phyloP scores from a whole-genome alignment of 495 filamentous ascomycete species.

The Lentithecium fluviatile region DNA sequence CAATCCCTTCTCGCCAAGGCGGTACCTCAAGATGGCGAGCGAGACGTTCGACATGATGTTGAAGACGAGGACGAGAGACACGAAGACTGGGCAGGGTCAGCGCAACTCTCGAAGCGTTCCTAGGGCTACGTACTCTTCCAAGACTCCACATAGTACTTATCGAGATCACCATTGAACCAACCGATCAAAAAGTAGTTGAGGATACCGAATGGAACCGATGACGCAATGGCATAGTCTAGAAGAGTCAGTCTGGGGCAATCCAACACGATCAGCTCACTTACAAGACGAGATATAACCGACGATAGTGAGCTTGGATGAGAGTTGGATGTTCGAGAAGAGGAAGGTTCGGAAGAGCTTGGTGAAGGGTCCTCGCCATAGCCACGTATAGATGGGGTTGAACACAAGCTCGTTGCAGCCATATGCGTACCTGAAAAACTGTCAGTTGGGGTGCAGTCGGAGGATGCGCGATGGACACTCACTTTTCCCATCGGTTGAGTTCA shows the following conservation, averaged over 20 bases:
- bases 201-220: slow-evolving; percentile 73
- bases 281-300: slow-evolving; percentile 78
- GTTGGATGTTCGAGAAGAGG: slow-evolving; percentile 69
- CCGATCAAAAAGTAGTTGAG: slow-evolving; percentile 72
- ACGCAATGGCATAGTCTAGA: slow-evolving; percentile 69
- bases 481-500: slow-evolving; percentile 50
- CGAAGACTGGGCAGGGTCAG: slow-evolving; percentile 30
- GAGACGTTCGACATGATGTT: slow-evolving; percentile 51
- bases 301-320: slow-evolving; percentile 78
- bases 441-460: neutral
- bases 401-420: slow-evolving; percentile 47
- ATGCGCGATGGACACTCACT: slow-evolving; percentile 17
- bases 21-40: slow-evolving; percentile 51
- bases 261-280: neutral
- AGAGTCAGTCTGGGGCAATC: neutral
- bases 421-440: slow-evolving; percentile 34
- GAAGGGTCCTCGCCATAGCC: slow-evolving; percentile 62
- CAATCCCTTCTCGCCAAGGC: slow-evolving; percentile 44
- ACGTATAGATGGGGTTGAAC: slow-evolving; percentile 59
- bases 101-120: too few species aligned
- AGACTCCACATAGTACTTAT: slow-evolving; percentile 51
- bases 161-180: slow-evolving; percentile 50
- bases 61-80: slow-evolving; percentile 51
- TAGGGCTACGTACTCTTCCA: slow-evolving; percentile 34
- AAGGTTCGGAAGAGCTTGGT: slow-evolving; percentile 75